Evolutionary conservation across 1,284 basidiomycete species (phyloP).

Genomic region (Pseudozyma thailandica): DNA sequence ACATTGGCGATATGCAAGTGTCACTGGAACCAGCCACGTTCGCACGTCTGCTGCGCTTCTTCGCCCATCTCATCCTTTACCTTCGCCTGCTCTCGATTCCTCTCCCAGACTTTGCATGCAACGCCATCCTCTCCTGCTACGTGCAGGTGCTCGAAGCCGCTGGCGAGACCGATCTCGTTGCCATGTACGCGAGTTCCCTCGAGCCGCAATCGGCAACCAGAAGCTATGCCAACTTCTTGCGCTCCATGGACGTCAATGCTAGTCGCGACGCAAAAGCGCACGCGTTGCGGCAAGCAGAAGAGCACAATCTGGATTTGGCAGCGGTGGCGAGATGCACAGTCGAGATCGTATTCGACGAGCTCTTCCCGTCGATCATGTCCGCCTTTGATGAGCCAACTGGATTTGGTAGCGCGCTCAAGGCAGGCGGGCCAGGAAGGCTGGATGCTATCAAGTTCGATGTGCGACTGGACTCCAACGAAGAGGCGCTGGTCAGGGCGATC

Average conservation of each 20-base stretch:
- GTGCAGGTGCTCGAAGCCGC: conserved; percentile 79
- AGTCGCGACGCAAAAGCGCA: conserved; percentile 77
- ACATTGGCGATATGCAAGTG: conserved; percentile 54
- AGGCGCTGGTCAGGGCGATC: conserved; percentile 81
- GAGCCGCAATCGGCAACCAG: conserved; percentile 87
- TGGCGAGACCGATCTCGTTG: conserved; percentile 85
- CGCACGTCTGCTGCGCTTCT: conserved; percentile 78
- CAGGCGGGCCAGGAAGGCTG: conserved; percentile 10
- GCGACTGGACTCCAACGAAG: conserved; percentile 47
- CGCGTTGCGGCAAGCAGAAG: conserved; percentile 80
- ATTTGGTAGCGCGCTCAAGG: conserved; percentile 22
- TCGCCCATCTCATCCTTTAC: conserved; percentile 92
- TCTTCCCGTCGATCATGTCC: conserved; percentile 71
- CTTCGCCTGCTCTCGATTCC: conserved; percentile 79
- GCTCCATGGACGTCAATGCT: conserved; percentile 77
- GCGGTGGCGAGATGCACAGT: conserved; percentile 85
- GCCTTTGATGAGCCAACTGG: conserved; percentile 29
- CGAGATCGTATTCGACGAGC: conserved; percentile 72
- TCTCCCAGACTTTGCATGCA: conserved; percentile 73
- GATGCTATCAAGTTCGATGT: conserved; percentile 41
- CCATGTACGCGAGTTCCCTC: conserved; percentile 90
- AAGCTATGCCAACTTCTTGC: conserved; percentile 90
- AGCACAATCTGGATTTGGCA: conserved; percentile 84
- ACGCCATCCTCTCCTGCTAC: conserved; percentile 87
- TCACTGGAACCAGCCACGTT: conserved; percentile 46